A percentile compares a stretch with the other conserved stretches of the same genome.
phyloP scores from a whole-genome alignment of 208 protist genomes.

The Acanthamoeba lenticulata region DNA sequence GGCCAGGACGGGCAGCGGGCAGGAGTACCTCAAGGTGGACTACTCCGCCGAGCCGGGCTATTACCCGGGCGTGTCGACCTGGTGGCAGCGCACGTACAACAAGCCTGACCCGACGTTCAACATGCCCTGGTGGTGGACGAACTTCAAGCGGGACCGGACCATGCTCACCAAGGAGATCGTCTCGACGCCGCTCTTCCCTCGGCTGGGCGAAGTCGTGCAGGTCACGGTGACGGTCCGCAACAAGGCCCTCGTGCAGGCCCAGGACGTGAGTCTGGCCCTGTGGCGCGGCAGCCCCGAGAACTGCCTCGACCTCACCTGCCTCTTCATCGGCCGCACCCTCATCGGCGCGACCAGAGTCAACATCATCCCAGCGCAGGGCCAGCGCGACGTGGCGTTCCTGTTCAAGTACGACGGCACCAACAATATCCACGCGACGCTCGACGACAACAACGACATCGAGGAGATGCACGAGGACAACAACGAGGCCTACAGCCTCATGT shows the following conservation, averaged over 20 bases:
- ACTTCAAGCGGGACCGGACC: background rate
- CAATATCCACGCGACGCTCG: background rate
- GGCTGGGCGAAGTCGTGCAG: background rate
- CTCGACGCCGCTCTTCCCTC: background rate
- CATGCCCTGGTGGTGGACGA: background rate
- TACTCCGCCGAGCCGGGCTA: background rate
- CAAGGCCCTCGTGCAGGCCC: background rate
- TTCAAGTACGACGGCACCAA: background rate
- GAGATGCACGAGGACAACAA: background rate
- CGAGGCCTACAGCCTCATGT: background rate
- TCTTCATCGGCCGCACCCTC: background rate
- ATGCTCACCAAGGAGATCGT: background rate
- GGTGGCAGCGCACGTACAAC: background rate
- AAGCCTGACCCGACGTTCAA: background rate
- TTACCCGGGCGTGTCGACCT: background rate
- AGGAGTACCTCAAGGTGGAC: background rate
- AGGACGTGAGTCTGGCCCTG: background rate
- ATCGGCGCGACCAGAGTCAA: background rate
- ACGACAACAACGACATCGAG: background rate
- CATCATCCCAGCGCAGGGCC: background rate
- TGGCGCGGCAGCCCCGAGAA: background rate
- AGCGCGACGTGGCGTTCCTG: background rate
- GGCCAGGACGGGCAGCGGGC: background rate
- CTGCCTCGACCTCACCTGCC: background rate
- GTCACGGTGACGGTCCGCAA: background rate